Percentiles rank a stretch among this genome's conserved stretches.
Evolutionary conservation across 495 filamentous ascomycete genomes (phyloP).

Genomic region (Xylaria venustula): DNA sequence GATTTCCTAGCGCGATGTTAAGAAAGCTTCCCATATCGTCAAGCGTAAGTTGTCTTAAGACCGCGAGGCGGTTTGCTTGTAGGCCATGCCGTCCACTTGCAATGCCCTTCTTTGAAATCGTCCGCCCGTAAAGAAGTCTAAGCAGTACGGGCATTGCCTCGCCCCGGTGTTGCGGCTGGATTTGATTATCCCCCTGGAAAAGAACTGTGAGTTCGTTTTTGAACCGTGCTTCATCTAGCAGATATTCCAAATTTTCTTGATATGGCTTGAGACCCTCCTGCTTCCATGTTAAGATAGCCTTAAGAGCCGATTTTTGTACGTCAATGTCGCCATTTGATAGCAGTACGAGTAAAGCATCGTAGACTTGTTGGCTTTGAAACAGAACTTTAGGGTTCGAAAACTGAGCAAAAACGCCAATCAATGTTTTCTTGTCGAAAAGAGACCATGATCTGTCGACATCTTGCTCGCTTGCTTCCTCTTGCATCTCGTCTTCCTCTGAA

Average conservation of each 20-base stretch:
- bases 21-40: conserved; percentile 76
- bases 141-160: conserved; percentile 82
- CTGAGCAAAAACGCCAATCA: conserved; percentile 77
- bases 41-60: conserved; percentile 49
- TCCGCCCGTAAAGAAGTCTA: conserved; percentile 82
- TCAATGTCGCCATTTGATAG: conserved; percentile 85
- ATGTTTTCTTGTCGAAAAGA: conserved; percentile 67
- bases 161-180: conserved; percentile 68
- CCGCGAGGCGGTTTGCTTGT: conserved; percentile 61
- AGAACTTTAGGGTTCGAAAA: conserved; percentile 84
- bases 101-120: conserved; percentile 77
- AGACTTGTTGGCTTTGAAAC: conserved; percentile 74
- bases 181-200: conserved; percentile 75
- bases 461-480: conserved; percentile 31
- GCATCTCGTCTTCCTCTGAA: conserved; percentile 42
- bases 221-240: conserved; percentile 89
- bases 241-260: conserved; percentile 80
- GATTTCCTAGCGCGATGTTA: conserved; percentile 72
- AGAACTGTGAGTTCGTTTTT: conserved; percentile 87
- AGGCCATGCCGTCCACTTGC: conserved; percentile 58
- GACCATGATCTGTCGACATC: conserved; percentile 58
- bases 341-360: conserved; percentile 66
- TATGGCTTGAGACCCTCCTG: conserved; percentile 69
- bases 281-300: conserved; percentile 89
- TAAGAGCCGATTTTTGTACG: conserved; percentile 79